A percentile compares a stretch with the other conserved stretches of the same genome.
phyloP scores from a whole-genome alignment of 768 basidiomycete species.

The Leccinellum rugosiceps region DNA sequence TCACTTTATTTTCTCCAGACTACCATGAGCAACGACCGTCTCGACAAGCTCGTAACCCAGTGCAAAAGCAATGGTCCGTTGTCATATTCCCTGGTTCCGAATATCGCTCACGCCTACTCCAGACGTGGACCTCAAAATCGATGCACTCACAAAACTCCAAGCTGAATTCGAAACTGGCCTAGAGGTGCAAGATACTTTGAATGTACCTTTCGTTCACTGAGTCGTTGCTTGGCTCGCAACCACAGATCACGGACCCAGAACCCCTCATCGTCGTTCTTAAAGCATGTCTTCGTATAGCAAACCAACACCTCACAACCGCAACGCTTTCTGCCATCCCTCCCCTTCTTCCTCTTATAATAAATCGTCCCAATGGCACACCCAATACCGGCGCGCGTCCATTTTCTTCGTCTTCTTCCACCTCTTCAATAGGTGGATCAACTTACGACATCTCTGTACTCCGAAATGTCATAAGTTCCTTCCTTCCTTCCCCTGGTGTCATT shows the following conservation, averaged over 20 bases:
- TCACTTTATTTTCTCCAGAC: conserved; percentile 17
- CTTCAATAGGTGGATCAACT: conserved; percentile 40
- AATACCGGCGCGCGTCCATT: conserved; percentile 34
- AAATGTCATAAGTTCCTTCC: conserved; percentile 61
- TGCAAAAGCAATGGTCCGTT: conserved; percentile 61
- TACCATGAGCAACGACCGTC: conserved; percentile 52
- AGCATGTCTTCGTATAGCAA: conserved; percentile 71
- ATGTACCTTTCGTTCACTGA: conserved; percentile 13
- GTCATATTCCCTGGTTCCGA: conserved; percentile 5
- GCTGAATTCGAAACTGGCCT: conserved; percentile 65
- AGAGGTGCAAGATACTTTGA: conserved; percentile 48
- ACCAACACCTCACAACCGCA: conserved; percentile 78
- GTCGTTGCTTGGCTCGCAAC: conserved; percentile 7
- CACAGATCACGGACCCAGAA: conserved; percentile 72
- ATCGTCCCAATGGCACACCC: conserved; percentile 32
- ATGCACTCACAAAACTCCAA: conserved; percentile 77
- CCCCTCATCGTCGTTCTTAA: conserved; percentile 66
- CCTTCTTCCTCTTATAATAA: conserved; percentile 60
- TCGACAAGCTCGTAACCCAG: conserved; percentile 62
- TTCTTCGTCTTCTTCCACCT: conserved; percentile 53
- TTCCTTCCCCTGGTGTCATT: conserved; percentile 73
- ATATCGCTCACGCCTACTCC: conserved; percentile 10
- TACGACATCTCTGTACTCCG: conserved; percentile 61
- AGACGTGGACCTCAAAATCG: conserved; percentile 82
- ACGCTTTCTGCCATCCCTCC: conserved; percentile 68